Base-by-base conservation (phyloP, 1,284 basidiomycete genomes). In the Microbotryum scabiosae region DNA sequence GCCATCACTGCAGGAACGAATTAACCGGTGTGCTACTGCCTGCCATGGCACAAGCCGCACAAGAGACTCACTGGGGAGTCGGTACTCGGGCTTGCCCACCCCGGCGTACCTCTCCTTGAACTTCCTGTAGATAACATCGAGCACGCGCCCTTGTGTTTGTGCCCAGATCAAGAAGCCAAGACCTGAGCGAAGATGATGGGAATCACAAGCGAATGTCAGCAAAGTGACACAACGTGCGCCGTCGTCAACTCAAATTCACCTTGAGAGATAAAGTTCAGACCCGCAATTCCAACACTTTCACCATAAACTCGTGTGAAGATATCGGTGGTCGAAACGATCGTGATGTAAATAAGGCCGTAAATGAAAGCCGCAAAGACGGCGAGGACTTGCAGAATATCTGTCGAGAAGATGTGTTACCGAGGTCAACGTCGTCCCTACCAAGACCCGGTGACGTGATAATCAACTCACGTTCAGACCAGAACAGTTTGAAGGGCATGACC, bases 271-370 rank as follows among this genome's bases (percentile, higher is more conserved):
- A 86, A 87, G 65, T 84, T 76, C 30, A 84, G 72, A 0, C 82
- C 85, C 0, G 83, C 79, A 53, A 86, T 84, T 0, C 78, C 78
- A 12, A 71, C 69, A 4, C 64, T 64, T 66, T 79, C 71, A 36
- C 73, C 67, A 66, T 79, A 80, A 18, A 52, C 82, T 80, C 47
- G 79, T 71, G 2, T 70, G 62, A 73, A 89, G 26, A 86, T 85
- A 0, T 73, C 65, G 0, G 84, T 81, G 23, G 88, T 84, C 0
- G 81, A 84, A 0, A 85, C 85, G 50, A 88, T 74, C 67, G 86
- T 77, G 9, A 85, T 64, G 65, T 80, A 81, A 49, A 80, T 72
- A 67, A 84, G 82, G 66, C 77, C 63, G 20, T 79, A 82, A 16
- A 82, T 66, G 65, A 82, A 78, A 0, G 79, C 77, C 76, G 81